Evolutionary conservation across 1,284 basidiomycete species (phyloP), one percentile per base, ranked within the genome.

Genomic region (Leccinum fuscescens): DNA sequence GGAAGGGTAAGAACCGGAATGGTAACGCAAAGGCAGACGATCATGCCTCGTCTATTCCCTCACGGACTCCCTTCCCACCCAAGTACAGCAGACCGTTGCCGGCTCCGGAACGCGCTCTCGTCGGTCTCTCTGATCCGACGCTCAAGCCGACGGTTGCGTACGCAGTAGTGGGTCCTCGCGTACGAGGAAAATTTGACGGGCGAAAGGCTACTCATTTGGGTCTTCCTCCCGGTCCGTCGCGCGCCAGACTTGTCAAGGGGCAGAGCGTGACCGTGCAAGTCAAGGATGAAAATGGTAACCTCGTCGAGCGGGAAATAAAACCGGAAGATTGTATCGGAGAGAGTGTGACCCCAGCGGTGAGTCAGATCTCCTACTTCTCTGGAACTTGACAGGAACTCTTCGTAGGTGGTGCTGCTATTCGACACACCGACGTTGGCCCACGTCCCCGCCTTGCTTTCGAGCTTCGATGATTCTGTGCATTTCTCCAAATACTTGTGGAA

Each of bases 161-260:
- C 72, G 80, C 96, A 24, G 74, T 90, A 48, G 81, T 92, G 54
- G 93, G 93, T 0, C 92, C 94, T 0, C 80, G 80, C 3, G 79
- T 88, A 42, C 86, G 93, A 3, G 95, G 95, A n/a, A 94, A 92
- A 74, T 96, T 98, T 69, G 85, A 96, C 64, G 85, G 76, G 0
- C 75, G 76, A 59, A 87, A 85, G 64, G 93, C 94, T 0, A 70
- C 79, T 6, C 82, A 77, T 35, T 78, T 94, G 1, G 88, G 89
- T 8, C 78, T 98, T 3, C 80, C 83, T 2, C 77, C 77, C 2
- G 91, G 92, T 3, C 81, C 79, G 3, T 62, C 77, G 70, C 70
- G 79, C 51, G 72, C 79, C 24, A 70, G 67, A 66, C 76, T 84
- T 29, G 82, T 79, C 58, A 82, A 67, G 65, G 91, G 83, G 7